These are phyloP conservation scores for Proliferodiscus dingleyae DNA, from an alignment of 2,329 filamentous ascomycete species.

Conservation along the genomic window DNA sequence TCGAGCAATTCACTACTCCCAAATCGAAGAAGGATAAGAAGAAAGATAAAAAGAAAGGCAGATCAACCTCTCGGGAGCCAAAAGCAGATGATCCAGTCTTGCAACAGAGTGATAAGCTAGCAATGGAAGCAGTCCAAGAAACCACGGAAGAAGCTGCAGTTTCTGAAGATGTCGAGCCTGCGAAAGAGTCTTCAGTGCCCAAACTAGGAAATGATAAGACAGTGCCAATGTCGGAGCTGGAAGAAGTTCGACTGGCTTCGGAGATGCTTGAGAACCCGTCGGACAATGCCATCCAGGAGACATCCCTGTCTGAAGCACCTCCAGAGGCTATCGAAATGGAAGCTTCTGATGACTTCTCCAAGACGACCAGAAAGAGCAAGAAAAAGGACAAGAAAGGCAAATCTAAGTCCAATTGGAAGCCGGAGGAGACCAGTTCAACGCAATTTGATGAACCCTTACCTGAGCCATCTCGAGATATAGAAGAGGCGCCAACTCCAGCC, in stretches of 20 bases:
- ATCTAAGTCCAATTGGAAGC: neutral
- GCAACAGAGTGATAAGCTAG: neutral
- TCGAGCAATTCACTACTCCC: constrained; percentile 6
- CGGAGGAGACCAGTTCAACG: neutral
- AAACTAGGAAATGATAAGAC: constrained; percentile 14
- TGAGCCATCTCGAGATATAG: neutral
- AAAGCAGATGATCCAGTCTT: neutral
- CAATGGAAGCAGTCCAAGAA: constrained; percentile 37
- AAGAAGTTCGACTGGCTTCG: neutral
- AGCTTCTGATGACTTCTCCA: neutral
- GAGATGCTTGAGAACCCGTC: neutral
- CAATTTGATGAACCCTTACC: neutral
- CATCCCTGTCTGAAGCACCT: neutral
- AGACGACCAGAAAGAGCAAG: constrained; percentile 13
- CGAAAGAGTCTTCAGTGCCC: constrained; percentile 6
- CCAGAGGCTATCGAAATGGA: neutral
- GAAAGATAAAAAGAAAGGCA: constrained; percentile 1
- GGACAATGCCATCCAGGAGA: constrained; percentile 32
- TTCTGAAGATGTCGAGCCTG: constrained; percentile 1
- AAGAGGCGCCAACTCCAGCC: neutral
- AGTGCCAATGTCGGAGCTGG: neutral
- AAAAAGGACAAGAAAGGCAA: neutral
- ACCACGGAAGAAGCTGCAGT: constrained; percentile 29
- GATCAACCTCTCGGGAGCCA: neutral
- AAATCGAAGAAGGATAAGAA: constrained; percentile 16